These are phyloP conservation scores for Euphorbia celastroides DNA, from an alignment of 441 rosid species.

Conservation along the genomic window DNA sequence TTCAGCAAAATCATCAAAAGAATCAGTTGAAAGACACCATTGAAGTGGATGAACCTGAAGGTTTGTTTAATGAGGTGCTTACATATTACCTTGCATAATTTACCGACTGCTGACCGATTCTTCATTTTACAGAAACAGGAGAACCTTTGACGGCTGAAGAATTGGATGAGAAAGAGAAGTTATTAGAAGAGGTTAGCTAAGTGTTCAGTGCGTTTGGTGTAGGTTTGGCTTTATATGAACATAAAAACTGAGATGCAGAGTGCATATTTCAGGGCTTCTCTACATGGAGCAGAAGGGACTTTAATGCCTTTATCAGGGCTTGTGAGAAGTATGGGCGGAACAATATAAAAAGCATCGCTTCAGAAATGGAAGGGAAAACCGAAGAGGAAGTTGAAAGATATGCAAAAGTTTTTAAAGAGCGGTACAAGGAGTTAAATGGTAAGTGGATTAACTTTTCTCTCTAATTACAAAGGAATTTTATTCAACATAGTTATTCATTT, in stretches of 20 bases:
- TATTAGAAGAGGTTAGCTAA: slow-evolving; percentile 76
- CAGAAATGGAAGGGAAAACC: slow-evolving; percentile 96
- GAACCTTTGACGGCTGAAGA: slow-evolving; percentile 98
- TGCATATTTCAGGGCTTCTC: slow-evolving; percentile 67
- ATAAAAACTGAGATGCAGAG: slow-evolving; percentile 14
- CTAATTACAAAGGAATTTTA: not conserved
- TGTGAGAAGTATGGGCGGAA: slow-evolving; percentile 95
- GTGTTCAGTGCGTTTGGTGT: slow-evolving; percentile 9
- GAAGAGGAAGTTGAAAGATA: slow-evolving; percentile 95
- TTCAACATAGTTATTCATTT: not conserved
- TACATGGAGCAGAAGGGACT: slow-evolving; percentile 95
- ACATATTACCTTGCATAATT: not conserved
- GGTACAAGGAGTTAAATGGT: slow-evolving; percentile 93
- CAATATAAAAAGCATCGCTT: slow-evolving; percentile 71
- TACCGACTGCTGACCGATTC: slow-evolving; percentile 20
- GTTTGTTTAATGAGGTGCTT: slow-evolving; percentile 25
- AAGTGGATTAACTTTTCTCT: slow-evolving; percentile 5
- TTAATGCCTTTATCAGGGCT: slow-evolving; percentile 82
- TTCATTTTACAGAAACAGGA: slow-evolving; percentile 50
- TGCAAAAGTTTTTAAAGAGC: slow-evolving; percentile 79
- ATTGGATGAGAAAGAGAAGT: slow-evolving; percentile 86
- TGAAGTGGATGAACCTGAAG: slow-evolving; percentile 98
- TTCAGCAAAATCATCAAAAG: slow-evolving; percentile 94
- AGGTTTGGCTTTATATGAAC: slow-evolving; percentile 13
- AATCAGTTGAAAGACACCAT: slow-evolving; percentile 87